Evolutionary conservation across 2,329 filamentous ascomycete species (phyloP), one percentile per base, ranked within the genome.

Genomic region (Aureobasidium sp.): DNA sequence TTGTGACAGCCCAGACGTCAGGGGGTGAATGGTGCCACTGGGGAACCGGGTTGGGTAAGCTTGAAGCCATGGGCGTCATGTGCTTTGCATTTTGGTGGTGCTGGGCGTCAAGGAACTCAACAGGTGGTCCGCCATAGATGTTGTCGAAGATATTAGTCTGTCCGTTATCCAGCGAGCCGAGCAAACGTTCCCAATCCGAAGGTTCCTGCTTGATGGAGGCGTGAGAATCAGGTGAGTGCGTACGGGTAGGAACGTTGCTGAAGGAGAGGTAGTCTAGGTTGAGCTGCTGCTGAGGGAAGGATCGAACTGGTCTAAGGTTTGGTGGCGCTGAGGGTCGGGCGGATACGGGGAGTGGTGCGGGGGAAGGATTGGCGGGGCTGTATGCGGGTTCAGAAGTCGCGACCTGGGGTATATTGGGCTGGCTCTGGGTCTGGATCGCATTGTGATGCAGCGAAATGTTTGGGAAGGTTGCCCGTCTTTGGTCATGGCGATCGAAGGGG

Each of bases 121-220:
- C 74, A 8, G 79, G 79, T 10, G 82, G 80, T 0, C 88, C 88
- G 41, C 88, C 89, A 67, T 91, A 91, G 61, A 91, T 90, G 44
- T 87, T 87, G 70, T 91, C 87, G 73, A 90, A 94, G n/a, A 95
- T 87, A 70, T 93, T 95, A 60, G 87, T 84, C 66, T 87, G 83
- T 0, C 90, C 90, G 39, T 86, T 86, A 68, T 96, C 91, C 72
- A 96, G 85, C 26, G 87, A 87, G 4, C 88, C 87, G 1, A 96
- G 80, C 0, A 96, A 80, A 1, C 87, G 85, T 72, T 96, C 91
- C 91, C 91, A 96, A 68, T 94, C 90, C 0, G 85, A 80, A 13
- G 70, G 69, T 27, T 73, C 69, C 29, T 70, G 66, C 59, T 73
- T 74, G 61, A 71, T 65, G 65, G 69, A 67, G 46, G 50, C 23